Evolutionary conservation across 345 rosid genomes (phyloP).

Genomic region (Hypericum perforatum): DNA sequence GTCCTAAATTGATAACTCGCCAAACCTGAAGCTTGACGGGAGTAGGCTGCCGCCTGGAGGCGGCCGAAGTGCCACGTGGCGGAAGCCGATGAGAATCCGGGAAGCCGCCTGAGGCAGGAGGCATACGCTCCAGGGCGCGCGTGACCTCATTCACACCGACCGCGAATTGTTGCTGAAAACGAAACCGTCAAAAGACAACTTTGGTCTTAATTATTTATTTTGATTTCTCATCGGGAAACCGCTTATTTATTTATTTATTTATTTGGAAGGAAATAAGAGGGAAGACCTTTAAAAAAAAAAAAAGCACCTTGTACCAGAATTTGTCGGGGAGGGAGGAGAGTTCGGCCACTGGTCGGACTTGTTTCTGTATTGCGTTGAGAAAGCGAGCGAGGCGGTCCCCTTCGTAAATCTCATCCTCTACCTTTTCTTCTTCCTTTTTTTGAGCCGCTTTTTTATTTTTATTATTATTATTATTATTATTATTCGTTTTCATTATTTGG

Average conservation of each 20-base stretch:
- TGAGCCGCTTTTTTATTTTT: no score
- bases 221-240: no score
- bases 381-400: constrained; percentile 47
- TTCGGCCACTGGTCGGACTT: background rate
- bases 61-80: background rate
- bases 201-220: no score
- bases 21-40: constrained; percentile 49
- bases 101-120: constrained; percentile 13
- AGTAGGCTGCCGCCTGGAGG: constrained; percentile 16
- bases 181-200: background rate
- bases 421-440: no score
- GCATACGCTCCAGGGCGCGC: constrained; percentile 66
- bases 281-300: no score
- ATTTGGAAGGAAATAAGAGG: no score
- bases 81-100: constrained; percentile 4
- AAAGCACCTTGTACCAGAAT: background rate
- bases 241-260: no score
- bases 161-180: constrained; percentile 58
- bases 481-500: no score
- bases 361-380: constrained; percentile 44
- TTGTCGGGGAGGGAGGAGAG: background rate
- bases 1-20: background rate
- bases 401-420: constrained; percentile 22
- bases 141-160: constrained; percentile 87
- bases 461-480: no score